These are phyloP conservation scores for Kwoniella pini DNA, from an alignment of 768 basidiomycete species.

Conservation along the genomic window DNA sequence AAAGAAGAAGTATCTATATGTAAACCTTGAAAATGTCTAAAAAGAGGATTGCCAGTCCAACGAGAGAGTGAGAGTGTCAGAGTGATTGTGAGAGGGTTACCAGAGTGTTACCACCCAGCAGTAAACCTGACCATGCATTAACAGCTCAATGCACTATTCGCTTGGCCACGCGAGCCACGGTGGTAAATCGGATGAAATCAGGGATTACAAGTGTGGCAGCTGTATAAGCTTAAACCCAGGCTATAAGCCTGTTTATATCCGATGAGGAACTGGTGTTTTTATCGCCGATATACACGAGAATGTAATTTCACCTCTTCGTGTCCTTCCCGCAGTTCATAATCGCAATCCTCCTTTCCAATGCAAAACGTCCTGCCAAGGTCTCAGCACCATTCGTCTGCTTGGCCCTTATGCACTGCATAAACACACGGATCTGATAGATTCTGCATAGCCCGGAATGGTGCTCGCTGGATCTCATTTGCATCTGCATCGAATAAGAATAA, in stretches of 20 bases:
- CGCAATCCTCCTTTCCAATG: background rate
- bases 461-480: no score
- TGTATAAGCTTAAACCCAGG: background rate
- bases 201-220: background rate
- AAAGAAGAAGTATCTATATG: conserved; percentile 2
- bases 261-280: background rate
- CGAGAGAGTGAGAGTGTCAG: conserved; percentile 1
- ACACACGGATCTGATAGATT: no score
- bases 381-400: no score
- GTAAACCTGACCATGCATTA: background rate
- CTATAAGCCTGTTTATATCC: no score
- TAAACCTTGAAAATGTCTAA: background rate
- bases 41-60: conserved; percentile 5
- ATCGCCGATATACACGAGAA: background rate
- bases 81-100: background rate
- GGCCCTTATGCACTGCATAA: no score
- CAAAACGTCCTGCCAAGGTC: no score
- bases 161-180: background rate
- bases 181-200: background rate
- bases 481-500: no score
- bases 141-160: background rate
- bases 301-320: background rate
- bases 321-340: background rate
- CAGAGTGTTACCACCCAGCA: background rate
- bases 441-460: no score